Evolutionary conservation across 106 monocot species (phyloP).

Genomic region (Acorus calamus): DNA sequence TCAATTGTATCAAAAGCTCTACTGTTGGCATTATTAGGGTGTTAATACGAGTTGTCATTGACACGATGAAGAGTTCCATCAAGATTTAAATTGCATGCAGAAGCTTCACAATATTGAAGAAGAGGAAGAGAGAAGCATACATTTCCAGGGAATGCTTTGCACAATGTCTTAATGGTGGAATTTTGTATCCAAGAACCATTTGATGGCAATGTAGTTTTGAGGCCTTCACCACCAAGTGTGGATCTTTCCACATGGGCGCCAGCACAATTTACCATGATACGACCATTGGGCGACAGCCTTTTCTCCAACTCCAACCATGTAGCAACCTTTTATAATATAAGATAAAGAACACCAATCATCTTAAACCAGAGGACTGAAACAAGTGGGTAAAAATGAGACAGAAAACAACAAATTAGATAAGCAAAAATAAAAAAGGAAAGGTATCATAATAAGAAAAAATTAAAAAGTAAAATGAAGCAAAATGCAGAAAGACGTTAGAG

Average conservation of each 20-base stretch:
- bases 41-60: too few species aligned
- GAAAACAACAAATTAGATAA: not conserved
- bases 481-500: too few species aligned
- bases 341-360: too few species aligned
- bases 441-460: too few species aligned
- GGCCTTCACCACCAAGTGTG: slow-evolving; percentile 8
- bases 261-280: slow-evolving; percentile 87
- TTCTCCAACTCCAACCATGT: slow-evolving; percentile 71
- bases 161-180: slow-evolving; percentile 56
- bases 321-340: slow-evolving; percentile 23
- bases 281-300: slow-evolving; percentile 73
- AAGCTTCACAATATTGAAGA: not conserved
- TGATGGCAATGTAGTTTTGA: slow-evolving; percentile 8
- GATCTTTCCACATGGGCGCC: slow-evolving; percentile 46
- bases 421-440: not conserved
- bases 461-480: too few species aligned
- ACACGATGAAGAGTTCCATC: too few species aligned
- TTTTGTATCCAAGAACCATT: slow-evolving; percentile 50
- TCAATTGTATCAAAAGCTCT: too few species aligned
- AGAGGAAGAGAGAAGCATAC: slow-evolving; percentile 8
- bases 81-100: not conserved
- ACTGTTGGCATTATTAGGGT: too few species aligned
- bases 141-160: slow-evolving; percentile 45
- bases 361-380: too few species aligned
- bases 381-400: not conserved